Percentiles rank a stretch among this genome's conserved stretches.
These are phyloP conservation scores for Herpetomonas samuelpessoai DNA, from an alignment of 208 protist species.

Conservation along the genomic window DNA sequence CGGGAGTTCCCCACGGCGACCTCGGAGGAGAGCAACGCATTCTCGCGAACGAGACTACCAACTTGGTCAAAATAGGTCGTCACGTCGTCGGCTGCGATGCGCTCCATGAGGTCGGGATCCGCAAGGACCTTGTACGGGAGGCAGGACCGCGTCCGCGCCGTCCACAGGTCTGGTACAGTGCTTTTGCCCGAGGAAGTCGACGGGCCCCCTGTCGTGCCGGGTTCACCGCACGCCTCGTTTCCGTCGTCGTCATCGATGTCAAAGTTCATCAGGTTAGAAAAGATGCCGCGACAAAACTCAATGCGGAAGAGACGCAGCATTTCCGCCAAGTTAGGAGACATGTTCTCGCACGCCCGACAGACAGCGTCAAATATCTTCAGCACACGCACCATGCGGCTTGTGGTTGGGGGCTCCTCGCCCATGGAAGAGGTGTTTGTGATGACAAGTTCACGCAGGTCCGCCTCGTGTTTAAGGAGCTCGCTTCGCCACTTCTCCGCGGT, in stretches of 20 bases:
- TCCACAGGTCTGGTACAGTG: neutral
- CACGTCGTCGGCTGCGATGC: constrained; percentile 10
- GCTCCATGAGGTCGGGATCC: neutral
- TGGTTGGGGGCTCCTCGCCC: constrained; percentile 43
- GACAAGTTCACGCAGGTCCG: constrained; percentile 71
- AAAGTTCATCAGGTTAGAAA: constrained; percentile 13
- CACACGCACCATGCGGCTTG: constrained; percentile 34
- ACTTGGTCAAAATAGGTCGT: constrained; percentile 83
- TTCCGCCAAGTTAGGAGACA: constrained; percentile 50
- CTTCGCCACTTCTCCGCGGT: constrained; percentile 66
- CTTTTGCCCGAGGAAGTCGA: neutral
- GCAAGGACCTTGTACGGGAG: neutral
- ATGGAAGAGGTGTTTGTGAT: constrained; percentile 25
- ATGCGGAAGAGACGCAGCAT: constrained; percentile 80
- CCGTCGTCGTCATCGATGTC: neutral
- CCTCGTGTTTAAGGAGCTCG: constrained; percentile 70
- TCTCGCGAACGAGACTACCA: constrained; percentile 58
- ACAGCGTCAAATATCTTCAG: constrained; percentile 70
- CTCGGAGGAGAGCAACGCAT: constrained; percentile 49
- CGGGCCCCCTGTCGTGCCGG: neutral
- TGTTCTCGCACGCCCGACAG: constrained; percentile 25
- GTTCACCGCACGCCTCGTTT: neutral
- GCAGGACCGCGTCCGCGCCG: neutral
- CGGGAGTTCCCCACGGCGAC: constrained; percentile 51
- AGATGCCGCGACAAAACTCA: constrained; percentile 82